Conservation (phyloP, 305 asterid genomes). For the Fraxinus baroniana region DNA sequence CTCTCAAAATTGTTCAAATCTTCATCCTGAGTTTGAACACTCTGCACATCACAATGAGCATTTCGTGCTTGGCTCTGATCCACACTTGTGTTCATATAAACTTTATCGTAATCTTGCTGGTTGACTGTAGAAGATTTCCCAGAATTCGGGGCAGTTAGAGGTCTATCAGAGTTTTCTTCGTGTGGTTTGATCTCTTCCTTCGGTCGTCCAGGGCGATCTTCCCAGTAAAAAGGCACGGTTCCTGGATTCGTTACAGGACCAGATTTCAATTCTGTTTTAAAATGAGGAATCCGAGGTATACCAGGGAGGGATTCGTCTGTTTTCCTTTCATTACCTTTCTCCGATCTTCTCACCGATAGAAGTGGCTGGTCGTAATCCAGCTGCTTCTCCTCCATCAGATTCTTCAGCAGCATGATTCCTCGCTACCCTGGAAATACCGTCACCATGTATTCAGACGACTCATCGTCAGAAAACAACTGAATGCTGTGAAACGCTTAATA, state of each 20-base stretch:
- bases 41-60: constrained; percentile 9
- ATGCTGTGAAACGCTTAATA: not conserved
- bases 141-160: constrained; percentile 53
- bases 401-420: constrained; percentile 38
- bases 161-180: constrained; percentile 13
- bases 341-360: constrained; percentile 61
- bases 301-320: constrained; percentile 14
- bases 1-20: constrained; percentile 19
- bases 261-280: constrained; percentile 59
- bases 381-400: constrained; percentile 60
- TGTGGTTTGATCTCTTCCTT: constrained; percentile 40
- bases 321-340: constrained; percentile 29
- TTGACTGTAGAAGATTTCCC: constrained; percentile 44
- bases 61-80: constrained; percentile 18
- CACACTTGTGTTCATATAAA: too few relatives aligned
- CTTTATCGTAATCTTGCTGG: too few relatives aligned
- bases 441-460: not conserved
- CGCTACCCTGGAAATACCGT: constrained; percentile 18
- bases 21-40: constrained; percentile 26
- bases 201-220: constrained; percentile 76
- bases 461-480: not conserved
- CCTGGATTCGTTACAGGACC: constrained; percentile 78
- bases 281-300: constrained; percentile 44
- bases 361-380: constrained; percentile 58
- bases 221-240: constrained; percentile 78